Evolutionary conservation across 2,329 filamentous ascomycete species (phyloP).

Genomic region (Calonectria pteridis): DNA sequence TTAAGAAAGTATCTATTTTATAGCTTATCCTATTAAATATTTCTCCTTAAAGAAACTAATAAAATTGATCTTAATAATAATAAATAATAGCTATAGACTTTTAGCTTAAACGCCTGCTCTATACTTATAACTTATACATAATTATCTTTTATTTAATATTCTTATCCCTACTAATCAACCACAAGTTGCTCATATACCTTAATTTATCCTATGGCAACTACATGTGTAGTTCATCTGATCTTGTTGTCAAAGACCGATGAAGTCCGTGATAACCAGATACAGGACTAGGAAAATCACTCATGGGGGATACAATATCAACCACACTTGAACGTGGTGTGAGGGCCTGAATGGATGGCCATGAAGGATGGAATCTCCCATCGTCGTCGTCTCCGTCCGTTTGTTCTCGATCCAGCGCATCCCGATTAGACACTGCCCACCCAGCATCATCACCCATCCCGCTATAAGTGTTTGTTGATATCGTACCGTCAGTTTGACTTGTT

Average conservation of each 20-base stretch:
- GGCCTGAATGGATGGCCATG: conserved; percentile 28
- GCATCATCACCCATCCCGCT: conserved; percentile 21
- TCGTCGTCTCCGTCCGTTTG: not conserved
- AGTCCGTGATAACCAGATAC: conserved; percentile 36
- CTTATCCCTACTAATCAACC: no score
- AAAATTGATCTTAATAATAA: no score
- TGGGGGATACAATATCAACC: conserved; percentile 40
- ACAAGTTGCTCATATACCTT: no score
- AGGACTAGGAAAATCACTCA: conserved; percentile 43
- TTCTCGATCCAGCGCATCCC: not conserved
- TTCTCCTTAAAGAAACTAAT: no score
- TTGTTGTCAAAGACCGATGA: conserved; percentile 41
- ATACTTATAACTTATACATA: no score
- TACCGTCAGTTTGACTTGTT: conserved; percentile 11
- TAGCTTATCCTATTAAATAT: no score
- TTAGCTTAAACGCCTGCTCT: no score
- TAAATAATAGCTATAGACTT: no score
- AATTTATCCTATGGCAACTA: conserved; percentile 13
- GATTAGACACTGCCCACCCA: conserved; percentile 34
- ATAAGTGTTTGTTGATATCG: conserved; percentile 25
- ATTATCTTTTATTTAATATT: no score
- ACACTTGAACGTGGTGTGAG: conserved; percentile 35
- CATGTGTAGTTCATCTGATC: conserved; percentile 44
- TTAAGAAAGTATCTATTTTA: no score
- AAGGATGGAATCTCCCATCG: conserved; percentile 15